Evolutionary conservation across 306 rosid genomes (phyloP).

Genomic region (Casuarina equisetifolia): DNA sequence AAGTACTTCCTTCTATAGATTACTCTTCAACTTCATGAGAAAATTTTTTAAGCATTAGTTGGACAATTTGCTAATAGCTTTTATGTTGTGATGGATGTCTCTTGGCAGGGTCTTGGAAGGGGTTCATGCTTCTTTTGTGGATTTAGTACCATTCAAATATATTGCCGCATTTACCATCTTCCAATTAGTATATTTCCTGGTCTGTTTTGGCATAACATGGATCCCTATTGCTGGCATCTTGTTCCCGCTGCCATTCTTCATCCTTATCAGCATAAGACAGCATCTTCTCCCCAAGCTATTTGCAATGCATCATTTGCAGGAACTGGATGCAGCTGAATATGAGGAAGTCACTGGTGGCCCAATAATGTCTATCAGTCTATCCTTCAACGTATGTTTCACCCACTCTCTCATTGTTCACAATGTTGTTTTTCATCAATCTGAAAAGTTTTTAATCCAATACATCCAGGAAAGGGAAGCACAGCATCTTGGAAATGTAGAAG

Average conservation of each 20-base stretch:
- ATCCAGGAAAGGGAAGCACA: constrained; percentile 48
- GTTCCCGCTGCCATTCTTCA: constrained; percentile 81
- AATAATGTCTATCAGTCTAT: constrained; percentile 31
- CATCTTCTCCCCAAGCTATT: constrained; percentile 68
- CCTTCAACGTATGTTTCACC: constrained; percentile 43
- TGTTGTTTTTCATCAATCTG: not conserved
- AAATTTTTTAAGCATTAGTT: not conserved
- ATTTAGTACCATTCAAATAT: constrained; percentile 62
- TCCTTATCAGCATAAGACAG: constrained; percentile 65
- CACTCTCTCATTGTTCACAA: not conserved
- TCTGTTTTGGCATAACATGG: constrained; percentile 81
- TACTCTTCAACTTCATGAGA: not conserved
- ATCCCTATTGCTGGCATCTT: constrained; percentile 85
- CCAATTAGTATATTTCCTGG: constrained; percentile 64
- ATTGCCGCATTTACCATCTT: constrained; percentile 61
- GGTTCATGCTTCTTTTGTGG: constrained; percentile 78
- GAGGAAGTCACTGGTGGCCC: constrained; percentile 65
- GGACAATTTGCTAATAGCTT: not conserved
- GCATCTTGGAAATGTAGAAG: constrained; percentile 34
- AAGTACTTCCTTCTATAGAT: not conserved
- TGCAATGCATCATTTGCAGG: constrained; percentile 50
- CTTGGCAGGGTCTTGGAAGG: constrained; percentile 67
- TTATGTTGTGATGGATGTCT: not conserved
- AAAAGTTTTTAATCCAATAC: not conserved
- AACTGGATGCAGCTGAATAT: constrained; percentile 80